Evolutionary conservation across 345 rosid species (phyloP), one percentile per base, ranked within the genome.

Genomic region (Salix purpurea): DNA sequence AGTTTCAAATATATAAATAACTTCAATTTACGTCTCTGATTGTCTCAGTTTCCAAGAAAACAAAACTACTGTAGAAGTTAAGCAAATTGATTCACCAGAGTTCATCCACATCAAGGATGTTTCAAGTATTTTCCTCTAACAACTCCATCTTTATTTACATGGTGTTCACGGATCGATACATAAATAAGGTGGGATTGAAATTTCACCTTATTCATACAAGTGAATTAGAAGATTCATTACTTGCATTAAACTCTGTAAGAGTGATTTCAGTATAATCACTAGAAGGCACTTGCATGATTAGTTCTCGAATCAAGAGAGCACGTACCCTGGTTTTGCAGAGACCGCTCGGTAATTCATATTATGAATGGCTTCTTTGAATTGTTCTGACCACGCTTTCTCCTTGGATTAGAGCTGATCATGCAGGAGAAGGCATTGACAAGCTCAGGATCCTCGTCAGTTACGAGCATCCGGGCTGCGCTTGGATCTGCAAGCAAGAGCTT

Each of bases 391-490:
- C 86, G 87, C 78, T 80, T 81, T 64, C 89, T 83, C 67, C 90
- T 84, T n/a, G 91, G 89, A 80, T 86, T 88, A 23, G 89, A 74
- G 74, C 86, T 83, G 75, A 84, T 81, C 86, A 88, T 82, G 76
- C 88, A 87, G 48, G 88, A 85, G 86, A 87, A 84, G 52, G 89
- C 87, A 61, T 81, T 88, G 67, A 86, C 84, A 28, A 86, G 88
- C 54, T 82, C 88, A 0, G 85, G 40, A 78, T 86, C 91, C 72
- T 86, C 91, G n/a, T 86, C 86, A 0, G 81, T 82, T 24, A 82
- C 76, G 4, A 88, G 84, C 73, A 86, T 84, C 82, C 78, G 82
- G 12, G 89, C 89, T 16, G 83, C 81, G 48, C 62, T 67, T 42
- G 86, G 89, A 39, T 88, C 78, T 0, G 84, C 80, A 58, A 86